Evolutionary conservation across 805 yeast species (phyloP).

Genomic region (Ogataea wickerhamii): DNA sequence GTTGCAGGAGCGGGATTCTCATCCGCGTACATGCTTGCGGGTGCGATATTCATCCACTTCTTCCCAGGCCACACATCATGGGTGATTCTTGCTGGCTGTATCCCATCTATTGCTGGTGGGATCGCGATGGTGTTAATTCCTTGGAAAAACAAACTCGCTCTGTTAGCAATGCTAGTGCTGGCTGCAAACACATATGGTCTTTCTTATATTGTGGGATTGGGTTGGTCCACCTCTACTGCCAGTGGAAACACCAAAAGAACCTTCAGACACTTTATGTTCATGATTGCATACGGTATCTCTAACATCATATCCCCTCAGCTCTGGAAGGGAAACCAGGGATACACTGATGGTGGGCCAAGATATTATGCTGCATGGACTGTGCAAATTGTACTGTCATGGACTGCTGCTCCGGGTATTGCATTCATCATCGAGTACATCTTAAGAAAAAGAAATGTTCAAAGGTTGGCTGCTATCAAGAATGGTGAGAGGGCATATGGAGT

Average conservation of each 20-base stretch:
- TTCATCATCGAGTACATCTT: constrained; percentile 44
- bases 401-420: constrained; percentile 42
- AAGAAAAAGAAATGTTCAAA: constrained; percentile 42
- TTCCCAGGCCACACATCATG: constrained; percentile 38
- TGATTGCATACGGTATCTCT: constrained; percentile 46
- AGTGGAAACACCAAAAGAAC: constrained; percentile 51
- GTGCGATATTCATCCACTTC: constrained; percentile 35
- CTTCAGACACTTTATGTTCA: constrained; percentile 44
- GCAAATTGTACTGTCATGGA: constrained; percentile 51
- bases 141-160: constrained; percentile 42
- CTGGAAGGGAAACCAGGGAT: constrained; percentile 46
- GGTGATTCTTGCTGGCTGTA: constrained; percentile 10
- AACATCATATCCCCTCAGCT: constrained; percentile 56
- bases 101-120: constrained; percentile 40
- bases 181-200: constrained; percentile 40
- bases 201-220: constrained; percentile 25
- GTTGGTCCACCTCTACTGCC: constrained; percentile 30
- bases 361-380: constrained; percentile 51
- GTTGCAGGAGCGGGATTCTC: constrained; percentile 53
- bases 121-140: constrained; percentile 44
- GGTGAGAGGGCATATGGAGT: constrained; percentile 24
- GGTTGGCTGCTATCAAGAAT: constrained; percentile 7
- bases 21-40: constrained; percentile 40
- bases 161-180: constrained; percentile 45
- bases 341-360: constrained; percentile 51